These are phyloP conservation scores for Phytophthora podocarpi DNA, from an alignment of 352 stramenopile genomes.

Conservation along the genomic window DNA sequence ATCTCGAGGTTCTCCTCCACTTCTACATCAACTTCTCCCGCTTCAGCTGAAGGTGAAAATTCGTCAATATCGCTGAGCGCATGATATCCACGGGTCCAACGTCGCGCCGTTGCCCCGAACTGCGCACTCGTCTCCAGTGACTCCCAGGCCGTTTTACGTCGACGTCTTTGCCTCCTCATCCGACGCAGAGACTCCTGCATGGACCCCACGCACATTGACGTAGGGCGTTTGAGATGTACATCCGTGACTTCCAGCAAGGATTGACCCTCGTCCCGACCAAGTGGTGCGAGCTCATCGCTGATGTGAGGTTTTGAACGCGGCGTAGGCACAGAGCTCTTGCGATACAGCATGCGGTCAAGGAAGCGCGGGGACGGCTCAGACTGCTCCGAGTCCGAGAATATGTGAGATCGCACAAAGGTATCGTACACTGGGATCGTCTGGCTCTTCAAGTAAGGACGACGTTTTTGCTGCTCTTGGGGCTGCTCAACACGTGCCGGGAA, in stretches of 20 bases:
- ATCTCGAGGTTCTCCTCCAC: slow-evolving; percentile 19
- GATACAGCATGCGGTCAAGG: slow-evolving; percentile 39
- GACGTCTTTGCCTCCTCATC: slow-evolving; percentile 41
- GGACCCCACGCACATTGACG: slow-evolving; percentile 59
- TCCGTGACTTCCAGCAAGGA: slow-evolving; percentile 68
- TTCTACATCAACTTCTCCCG: slow-evolving; percentile 13
- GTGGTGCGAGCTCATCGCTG: slow-evolving; percentile 18
- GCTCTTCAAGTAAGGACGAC: slow-evolving; percentile 36
- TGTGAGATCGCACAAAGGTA: slow-evolving; percentile 30
- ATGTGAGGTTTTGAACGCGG: slow-evolving; percentile 47
- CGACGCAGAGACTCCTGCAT: slow-evolving; percentile 46
- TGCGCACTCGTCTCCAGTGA: slow-evolving; percentile 59
- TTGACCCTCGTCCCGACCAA: slow-evolving; percentile 38
- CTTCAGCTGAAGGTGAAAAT: slow-evolving; percentile 30
- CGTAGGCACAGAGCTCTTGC: slow-evolving; percentile 66
- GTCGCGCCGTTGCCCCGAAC: slow-evolving; percentile 56
- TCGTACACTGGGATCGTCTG: slow-evolving; percentile 40
- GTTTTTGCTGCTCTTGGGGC: slow-evolving; percentile 14
- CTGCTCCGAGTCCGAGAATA: slow-evolving; percentile 59
- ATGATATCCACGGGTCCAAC: slow-evolving; percentile 75
- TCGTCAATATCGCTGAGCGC: slow-evolving; percentile 67
- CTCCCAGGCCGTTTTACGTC: slow-evolving; percentile 63
- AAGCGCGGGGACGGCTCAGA: slow-evolving; percentile 56
- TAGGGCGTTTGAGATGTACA: slow-evolving; percentile 51
- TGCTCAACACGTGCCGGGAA: slow-evolving; percentile 8